phyloP scores from a whole-genome alignment of 495 filamentous ascomycete genomes.

The Lineolata rhizophorae region DNA sequence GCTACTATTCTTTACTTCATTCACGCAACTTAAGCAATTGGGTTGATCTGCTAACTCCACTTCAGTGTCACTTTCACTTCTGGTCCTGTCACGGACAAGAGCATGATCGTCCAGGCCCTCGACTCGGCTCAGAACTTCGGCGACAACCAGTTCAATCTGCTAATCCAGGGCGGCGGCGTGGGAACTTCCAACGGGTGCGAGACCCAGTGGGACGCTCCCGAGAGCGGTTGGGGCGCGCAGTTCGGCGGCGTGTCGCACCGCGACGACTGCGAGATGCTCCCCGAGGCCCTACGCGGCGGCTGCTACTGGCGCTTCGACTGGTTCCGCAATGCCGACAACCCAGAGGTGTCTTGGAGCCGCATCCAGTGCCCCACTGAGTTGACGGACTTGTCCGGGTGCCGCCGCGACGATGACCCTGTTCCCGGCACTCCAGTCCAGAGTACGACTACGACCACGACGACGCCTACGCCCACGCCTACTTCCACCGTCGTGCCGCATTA shows the following conservation, averaged over 20 bases:
- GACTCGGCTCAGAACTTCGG: slow-evolving; percentile 6
- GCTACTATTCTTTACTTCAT: too few relatives aligned
- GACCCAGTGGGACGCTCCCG: slow-evolving; percentile 2
- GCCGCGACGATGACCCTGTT: too few relatives aligned
- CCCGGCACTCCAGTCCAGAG: too few relatives aligned
- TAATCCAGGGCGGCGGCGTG: slow-evolving; percentile 6
- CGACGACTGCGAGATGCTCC: slow-evolving; percentile 5
- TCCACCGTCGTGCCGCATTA: too few relatives aligned
- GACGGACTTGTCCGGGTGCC: too few relatives aligned
- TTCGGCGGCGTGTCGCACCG: slow-evolving; percentile 7
- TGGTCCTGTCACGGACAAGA: slow-evolving; percentile 5
- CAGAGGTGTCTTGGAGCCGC: slow-evolving; percentile 4
- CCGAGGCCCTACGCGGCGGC: slow-evolving; percentile 3
- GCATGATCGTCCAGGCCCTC: slow-evolving; percentile 7
- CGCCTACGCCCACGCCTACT: too few relatives aligned
- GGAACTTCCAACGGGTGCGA: slow-evolving; percentile 1
- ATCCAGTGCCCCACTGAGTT: slow-evolving; percentile 4
- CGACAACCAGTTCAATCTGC: slow-evolving; percentile 7
- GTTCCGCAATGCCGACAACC: slow-evolving; percentile 9
- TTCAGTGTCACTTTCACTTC: slow-evolving; percentile 7
- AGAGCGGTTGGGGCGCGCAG: slow-evolving; percentile 5
- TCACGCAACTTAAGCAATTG: too few relatives aligned
- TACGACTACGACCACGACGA: too few relatives aligned
- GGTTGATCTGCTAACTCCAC: too few relatives aligned
- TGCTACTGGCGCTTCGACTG: slow-evolving; percentile 8